phyloP scores from a whole-genome alignment of 2,329 filamentous ascomycete species.

The Aspergillus tanneri region DNA sequence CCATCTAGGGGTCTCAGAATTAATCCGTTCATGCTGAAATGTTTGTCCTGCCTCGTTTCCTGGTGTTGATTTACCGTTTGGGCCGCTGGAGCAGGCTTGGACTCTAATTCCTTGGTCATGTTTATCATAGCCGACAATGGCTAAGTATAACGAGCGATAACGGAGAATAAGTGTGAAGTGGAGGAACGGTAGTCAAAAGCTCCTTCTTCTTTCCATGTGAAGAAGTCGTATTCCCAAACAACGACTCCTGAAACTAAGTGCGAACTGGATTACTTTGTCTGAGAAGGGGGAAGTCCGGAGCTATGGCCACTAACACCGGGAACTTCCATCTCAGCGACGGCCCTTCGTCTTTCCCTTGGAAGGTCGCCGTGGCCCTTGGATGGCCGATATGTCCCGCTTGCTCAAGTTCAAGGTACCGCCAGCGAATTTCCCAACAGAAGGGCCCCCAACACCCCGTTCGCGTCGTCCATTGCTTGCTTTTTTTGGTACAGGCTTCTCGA shows the following conservation, averaged over 20 bases:
- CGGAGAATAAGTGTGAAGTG: not conserved
- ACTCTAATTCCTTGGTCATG: constrained; percentile 1
- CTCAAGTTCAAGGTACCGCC: constrained; percentile 78
- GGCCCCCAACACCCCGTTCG: constrained; percentile 67
- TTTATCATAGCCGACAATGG: constrained; percentile 3
- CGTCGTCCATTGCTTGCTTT: constrained; percentile 45
- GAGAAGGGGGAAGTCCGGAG: not conserved
- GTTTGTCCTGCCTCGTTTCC: constrained; percentile 1
- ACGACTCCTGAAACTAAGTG: not conserved
- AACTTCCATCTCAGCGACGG: constrained; percentile 21
- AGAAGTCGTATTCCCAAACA: constrained; percentile 4
- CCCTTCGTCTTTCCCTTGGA: constrained; percentile 25
- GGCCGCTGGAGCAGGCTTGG: not conserved
- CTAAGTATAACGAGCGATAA: not conserved
- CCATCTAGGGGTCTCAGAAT: constrained; percentile 11
- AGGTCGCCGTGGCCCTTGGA: constrained; percentile 39
- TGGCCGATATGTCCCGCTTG: constrained; percentile 70
- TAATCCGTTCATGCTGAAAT: constrained; percentile 9
- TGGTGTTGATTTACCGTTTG: not conserved
- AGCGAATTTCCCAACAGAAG: constrained; percentile 75
- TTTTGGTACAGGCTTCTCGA: constrained; percentile 61
- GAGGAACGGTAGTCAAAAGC: constrained; percentile 1
- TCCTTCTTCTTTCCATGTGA: not conserved
- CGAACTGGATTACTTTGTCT: not conserved
- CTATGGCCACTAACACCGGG: not conserved